These are phyloP conservation scores for Russula brevipes DNA, from an alignment of 768 basidiomycete genomes.

Conservation along the genomic window DNA sequence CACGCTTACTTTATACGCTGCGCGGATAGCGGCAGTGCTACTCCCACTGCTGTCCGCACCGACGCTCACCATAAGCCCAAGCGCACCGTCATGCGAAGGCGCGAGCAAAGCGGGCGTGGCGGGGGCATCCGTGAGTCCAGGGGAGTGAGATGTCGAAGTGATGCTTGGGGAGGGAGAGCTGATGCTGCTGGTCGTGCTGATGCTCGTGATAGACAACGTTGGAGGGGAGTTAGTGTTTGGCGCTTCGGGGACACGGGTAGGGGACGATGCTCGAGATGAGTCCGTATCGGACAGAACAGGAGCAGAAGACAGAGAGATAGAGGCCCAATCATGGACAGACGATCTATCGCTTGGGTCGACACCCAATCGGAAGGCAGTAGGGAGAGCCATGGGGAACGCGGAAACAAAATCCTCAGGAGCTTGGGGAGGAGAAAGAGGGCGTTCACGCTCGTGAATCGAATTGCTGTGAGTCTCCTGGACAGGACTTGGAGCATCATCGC, in stretches of 20 bases:
- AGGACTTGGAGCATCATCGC: background rate
- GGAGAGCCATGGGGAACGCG: constrained; percentile 55
- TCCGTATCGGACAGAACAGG: constrained; percentile 23
- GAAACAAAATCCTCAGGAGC: constrained; percentile 44
- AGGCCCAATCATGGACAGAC: constrained; percentile 25
- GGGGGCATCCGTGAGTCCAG: constrained; percentile 12
- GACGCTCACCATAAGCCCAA: constrained; percentile 17
- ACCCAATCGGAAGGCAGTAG: constrained; percentile 34
- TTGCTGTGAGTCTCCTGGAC: constrained; percentile 16
- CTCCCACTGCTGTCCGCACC: constrained; percentile 24
- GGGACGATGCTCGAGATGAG: constrained; percentile 25
- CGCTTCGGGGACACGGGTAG: constrained; percentile 22
- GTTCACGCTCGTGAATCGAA: constrained; percentile 14
- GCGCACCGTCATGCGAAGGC: constrained; percentile 17
- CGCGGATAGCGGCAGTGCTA: constrained; percentile 44
- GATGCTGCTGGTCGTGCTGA: background rate
- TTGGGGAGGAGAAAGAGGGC: constrained; percentile 30
- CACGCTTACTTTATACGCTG: constrained; percentile 47
- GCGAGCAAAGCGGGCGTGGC: constrained; percentile 13
- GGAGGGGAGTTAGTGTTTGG: constrained; percentile 14
- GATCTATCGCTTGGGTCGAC: constrained; percentile 29
- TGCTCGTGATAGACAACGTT: constrained; percentile 18
- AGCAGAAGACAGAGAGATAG: constrained; percentile 9
- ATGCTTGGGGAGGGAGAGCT: constrained; percentile 15
- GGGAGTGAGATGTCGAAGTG: constrained; percentile 11